Percentiles rank a stretch among this genome's conserved stretches.
Conservation (phyloP, 495 filamentous ascomycete species). For the Lasiosphaeria ovina region DNA sequence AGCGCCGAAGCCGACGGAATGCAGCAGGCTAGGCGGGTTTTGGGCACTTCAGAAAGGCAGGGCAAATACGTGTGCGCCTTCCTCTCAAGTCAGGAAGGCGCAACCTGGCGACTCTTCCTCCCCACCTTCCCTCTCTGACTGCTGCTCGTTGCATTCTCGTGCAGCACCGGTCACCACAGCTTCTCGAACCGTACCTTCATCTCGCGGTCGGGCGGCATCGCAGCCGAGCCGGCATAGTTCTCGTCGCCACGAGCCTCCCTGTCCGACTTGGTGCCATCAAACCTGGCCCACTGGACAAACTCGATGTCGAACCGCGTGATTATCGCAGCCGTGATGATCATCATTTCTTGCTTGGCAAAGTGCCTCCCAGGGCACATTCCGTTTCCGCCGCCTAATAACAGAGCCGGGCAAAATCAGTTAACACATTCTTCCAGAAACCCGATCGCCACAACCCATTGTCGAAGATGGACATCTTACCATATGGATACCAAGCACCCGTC, state of each 20-base stretch:
- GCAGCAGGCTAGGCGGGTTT: too few relatives aligned
- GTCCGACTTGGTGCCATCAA: slow-evolving; percentile 24
- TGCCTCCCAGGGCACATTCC: slow-evolving; percentile 43
- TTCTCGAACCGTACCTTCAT: slow-evolving; percentile 28
- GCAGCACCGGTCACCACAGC: background rate
- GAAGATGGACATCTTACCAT: too few relatives aligned
- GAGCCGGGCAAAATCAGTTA: background rate
- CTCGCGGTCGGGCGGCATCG: slow-evolving; percentile 29
- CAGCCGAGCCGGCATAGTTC: slow-evolving; percentile 15
- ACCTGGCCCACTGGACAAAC: slow-evolving; percentile 28
- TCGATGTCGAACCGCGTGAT: slow-evolving; percentile 52
- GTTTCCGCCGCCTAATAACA: slow-evolving; percentile 4
- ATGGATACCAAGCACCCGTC: too few relatives aligned
- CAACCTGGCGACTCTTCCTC: too few relatives aligned
- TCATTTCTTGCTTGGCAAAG: slow-evolving; percentile 38
- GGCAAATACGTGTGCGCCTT: too few relatives aligned
- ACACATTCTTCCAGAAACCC: background rate
- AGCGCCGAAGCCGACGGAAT: too few relatives aligned
- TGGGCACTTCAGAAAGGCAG: too few relatives aligned
- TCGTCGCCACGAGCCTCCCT: slow-evolving; percentile 15
- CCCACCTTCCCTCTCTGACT: too few relatives aligned
- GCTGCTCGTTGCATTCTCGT: too few relatives aligned
- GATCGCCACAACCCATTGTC: too few relatives aligned
- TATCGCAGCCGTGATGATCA: slow-evolving; percentile 47
- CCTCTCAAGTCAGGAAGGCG: too few relatives aligned